Evolutionary conservation across 371 early-diverging fungal genomes (phyloP).

Genomic region (Apophysomyces variabilis): DNA sequence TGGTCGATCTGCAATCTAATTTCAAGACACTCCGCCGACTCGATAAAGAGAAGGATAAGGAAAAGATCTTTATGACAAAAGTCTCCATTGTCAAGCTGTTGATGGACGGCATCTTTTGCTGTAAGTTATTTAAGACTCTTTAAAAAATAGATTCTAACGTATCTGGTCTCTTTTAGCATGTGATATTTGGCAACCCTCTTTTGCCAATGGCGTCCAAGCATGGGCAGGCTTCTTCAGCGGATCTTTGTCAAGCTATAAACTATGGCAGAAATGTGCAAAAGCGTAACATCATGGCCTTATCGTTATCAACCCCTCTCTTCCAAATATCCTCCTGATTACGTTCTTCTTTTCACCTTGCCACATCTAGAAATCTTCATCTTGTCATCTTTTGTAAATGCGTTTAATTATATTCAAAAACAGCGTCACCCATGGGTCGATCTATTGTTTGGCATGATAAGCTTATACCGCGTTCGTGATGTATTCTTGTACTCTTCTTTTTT

Average conservation of each 20-base stretch:
- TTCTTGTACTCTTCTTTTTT: too few relatives aligned
- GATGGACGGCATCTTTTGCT: conserved; percentile 70
- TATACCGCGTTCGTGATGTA: too few relatives aligned
- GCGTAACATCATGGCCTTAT: conserved; percentile 13
- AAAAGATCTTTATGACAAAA: conserved; percentile 53
- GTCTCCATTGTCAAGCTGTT: conserved; percentile 59
- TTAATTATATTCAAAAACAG: too few relatives aligned
- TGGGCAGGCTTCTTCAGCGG: conserved; percentile 75
- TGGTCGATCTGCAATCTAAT: conserved; percentile 49
- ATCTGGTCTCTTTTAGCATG: conserved; percentile 56
- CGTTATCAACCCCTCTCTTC: background rate
- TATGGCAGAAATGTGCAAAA: conserved; percentile 53
- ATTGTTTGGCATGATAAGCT: too few relatives aligned
- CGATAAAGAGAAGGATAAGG: conserved; percentile 19
- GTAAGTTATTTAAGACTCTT: conserved; percentile 38
- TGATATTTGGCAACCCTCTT: conserved; percentile 67
- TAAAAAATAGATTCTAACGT: conserved; percentile 21
- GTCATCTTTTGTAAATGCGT: too few relatives aligned
- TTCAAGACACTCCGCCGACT: conserved; percentile 10
- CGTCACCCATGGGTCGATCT: too few relatives aligned
- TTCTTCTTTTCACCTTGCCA: conserved; percentile 9
- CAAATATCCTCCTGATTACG: background rate
- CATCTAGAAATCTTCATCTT: background rate
- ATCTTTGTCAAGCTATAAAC: conserved; percentile 68
- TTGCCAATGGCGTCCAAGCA: conserved; percentile 72